Percentiles rank a stretch among this genome's conserved stretches.
Conservation (phyloP, 257 asterid genomes). For the Mitragyna speciosa region DNA sequence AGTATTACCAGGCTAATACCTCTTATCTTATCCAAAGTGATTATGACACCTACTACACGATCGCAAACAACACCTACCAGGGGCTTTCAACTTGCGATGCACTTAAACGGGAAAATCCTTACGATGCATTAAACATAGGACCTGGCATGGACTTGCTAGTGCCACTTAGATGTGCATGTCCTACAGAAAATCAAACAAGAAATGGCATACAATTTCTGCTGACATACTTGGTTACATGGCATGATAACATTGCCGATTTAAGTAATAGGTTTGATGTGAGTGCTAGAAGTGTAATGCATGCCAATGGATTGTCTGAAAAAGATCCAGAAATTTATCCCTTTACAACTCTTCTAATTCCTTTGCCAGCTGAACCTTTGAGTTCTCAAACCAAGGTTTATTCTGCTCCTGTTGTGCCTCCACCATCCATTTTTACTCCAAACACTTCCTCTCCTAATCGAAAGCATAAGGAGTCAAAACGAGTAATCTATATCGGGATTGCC, state of each 20-base stretch:
- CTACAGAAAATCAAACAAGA: constrained; percentile 40
- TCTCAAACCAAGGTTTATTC: constrained; percentile 25
- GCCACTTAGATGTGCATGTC: constrained; percentile 78
- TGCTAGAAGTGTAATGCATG: constrained; percentile 34
- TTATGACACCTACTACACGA: constrained; percentile 38
- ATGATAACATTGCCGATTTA: constrained; percentile 32
- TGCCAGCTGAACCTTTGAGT: constrained; percentile 36
- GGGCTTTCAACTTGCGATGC: constrained; percentile 62
- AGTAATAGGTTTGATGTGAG: constrained; percentile 43
- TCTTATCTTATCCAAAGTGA: constrained; percentile 30
- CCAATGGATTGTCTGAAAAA: constrained; percentile 45
- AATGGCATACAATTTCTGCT: constrained; percentile 47
- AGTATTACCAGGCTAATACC: constrained; percentile 58
- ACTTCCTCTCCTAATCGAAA: constrained; percentile 1
- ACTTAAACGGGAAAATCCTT: constrained; percentile 39
- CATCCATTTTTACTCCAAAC: background rate
- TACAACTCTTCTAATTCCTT: constrained; percentile 64
- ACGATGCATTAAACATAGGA: constrained; percentile 17
- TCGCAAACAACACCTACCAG: constrained; percentile 46
- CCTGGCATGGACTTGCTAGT: constrained; percentile 39
- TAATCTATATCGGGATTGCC: constrained; percentile 43
- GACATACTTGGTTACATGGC: constrained; percentile 45
- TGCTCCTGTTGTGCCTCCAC: background rate
- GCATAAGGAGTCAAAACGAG: constrained; percentile 23
- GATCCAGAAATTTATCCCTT: constrained; percentile 42